Conservation (phyloP, 2,329 filamentous ascomycete genomes). For the Daldinia eschscholtzii region DNA sequence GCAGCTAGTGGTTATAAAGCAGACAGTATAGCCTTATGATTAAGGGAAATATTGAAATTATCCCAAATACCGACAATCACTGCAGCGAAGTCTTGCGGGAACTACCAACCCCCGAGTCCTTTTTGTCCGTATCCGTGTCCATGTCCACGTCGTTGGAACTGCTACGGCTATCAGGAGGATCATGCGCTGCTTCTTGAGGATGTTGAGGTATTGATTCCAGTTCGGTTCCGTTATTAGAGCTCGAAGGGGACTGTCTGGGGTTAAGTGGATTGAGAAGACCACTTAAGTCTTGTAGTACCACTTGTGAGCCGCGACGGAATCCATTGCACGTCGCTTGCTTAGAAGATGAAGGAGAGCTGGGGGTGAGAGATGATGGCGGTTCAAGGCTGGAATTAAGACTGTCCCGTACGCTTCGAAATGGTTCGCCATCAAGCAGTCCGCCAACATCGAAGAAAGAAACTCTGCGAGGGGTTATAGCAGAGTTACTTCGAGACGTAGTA, state of each 20-base stretch:
- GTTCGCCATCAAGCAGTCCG: conserved; percentile 73
- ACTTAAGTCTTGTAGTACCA: conserved; percentile 70
- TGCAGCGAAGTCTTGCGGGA: conserved; percentile 10
- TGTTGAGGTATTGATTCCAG: conserved; percentile 62
- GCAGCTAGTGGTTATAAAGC: not conserved
- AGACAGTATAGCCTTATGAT: not conserved
- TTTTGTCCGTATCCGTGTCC: conserved; percentile 1
- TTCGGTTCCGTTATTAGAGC: conserved; percentile 57
- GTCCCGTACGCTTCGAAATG: conserved; percentile 54
- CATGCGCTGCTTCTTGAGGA: conserved; percentile 53
- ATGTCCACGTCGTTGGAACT: conserved; percentile 25
- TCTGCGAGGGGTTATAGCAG: conserved; percentile 63
- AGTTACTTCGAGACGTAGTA: conserved; percentile 56
- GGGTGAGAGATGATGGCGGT: conserved; percentile 52
- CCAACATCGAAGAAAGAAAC: conserved; percentile 90
- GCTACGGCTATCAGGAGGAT: conserved; percentile 48
- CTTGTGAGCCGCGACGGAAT: conserved; percentile 66
- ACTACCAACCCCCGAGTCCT: conserved; percentile 7
- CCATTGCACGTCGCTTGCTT: conserved; percentile 61
- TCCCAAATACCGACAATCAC: conserved; percentile 1
- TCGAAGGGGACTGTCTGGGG: conserved; percentile 51
- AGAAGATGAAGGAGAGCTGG: conserved; percentile 57
- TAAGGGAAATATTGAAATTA: not conserved
- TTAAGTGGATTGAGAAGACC: conserved; percentile 63
- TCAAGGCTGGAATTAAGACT: conserved; percentile 60